Percentiles rank a stretch among this genome's conserved stretches.
Evolutionary conservation across 2,329 filamentous ascomycete genomes (phyloP).

Genomic region (Davidsoniella eucalypti): DNA sequence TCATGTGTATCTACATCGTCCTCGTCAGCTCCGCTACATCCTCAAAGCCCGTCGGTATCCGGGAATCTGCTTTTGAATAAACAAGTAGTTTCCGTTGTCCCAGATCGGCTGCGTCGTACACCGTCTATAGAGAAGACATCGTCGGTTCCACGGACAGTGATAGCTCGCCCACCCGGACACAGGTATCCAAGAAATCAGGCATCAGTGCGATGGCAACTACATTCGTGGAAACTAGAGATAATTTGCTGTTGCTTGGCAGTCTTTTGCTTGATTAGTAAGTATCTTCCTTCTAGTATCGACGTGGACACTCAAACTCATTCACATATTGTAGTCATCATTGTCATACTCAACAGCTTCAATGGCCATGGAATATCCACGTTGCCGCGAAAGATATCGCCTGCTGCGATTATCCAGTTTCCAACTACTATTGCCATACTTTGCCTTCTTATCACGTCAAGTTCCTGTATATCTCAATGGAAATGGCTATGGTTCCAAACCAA

Average conservation of each 20-base stretch:
- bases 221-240: constrained; percentile 4
- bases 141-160: constrained; percentile 4
- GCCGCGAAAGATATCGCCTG: constrained; percentile 17
- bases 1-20: not conserved
- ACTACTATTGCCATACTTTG: constrained; percentile 17
- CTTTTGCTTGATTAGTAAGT: constrained; percentile 6
- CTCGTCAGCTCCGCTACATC: not conserved
- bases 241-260: constrained; percentile 4
- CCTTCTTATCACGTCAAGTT: constrained; percentile 16
- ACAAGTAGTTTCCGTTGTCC: not conserved
- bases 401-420: constrained; percentile 18
- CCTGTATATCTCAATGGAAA: constrained; percentile 20
- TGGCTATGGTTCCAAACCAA: constrained; percentile 20
- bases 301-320: not conserved
- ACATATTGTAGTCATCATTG: constrained; percentile 4
- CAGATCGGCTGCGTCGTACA: constrained; percentile 1
- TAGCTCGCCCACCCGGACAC: not conserved
- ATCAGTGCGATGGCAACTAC: not conserved
- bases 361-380: constrained; percentile 14
- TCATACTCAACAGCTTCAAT: constrained; percentile 13
- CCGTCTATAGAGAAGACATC: not conserved
- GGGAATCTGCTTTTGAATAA: not conserved
- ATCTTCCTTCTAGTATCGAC: not conserved
- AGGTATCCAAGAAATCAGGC: not conserved
- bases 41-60: not conserved